Evolutionary conservation across 2,329 filamentous ascomycete genomes (phyloP), one percentile per base, ranked within the genome.

Genomic region (Ceratocystis ficicola): DNA sequence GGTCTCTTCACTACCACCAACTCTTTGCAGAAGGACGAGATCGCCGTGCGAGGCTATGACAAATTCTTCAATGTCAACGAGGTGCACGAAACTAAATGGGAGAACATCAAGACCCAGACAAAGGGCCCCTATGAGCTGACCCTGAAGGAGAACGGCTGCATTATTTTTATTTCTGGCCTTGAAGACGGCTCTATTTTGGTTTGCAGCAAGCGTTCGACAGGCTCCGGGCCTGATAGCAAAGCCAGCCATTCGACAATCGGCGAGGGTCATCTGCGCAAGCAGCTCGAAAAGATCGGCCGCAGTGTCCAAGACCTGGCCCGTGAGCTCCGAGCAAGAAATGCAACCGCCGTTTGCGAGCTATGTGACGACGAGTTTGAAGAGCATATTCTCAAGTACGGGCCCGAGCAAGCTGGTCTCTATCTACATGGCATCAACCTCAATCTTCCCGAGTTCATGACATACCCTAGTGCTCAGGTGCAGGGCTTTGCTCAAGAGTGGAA

Each of bases 161-260:
- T 99, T 75, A 96, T 99, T 70, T 99, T 99, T 78, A 86, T 99
- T 57, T 87, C 91, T 17, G 94, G 92, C 15, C 80, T 99, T 25
- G 89, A 95, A 72, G 92, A 96, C 71, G 92, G 85, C 44, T 90
- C 89, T 1, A 79, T 99, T 8, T 79, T 99, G 6, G 92, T 99
- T n/a, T 97, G 93, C 82, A 97, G 93, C 80, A 99, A 99, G 74
- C 94, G 99, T 75, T 97, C 94, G 0, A 97, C 92, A 0, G 94
- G 94, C 5, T 79, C 84, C 28, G 83, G 93, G n/a, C 76, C 76
- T 25, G 90, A 95, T 72, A 76, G 79, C 4, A 81, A 85, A 36
- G 70, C 88, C 66, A 96, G 90, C 76, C 94, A 99, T 78, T 90
- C 94, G 2, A 80, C 82, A 67, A 90, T 86, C 2, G 94, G 93